Evolutionary conservation across 805 yeast genomes (phyloP).

Genomic region (Monosporozyma servazzii): DNA sequence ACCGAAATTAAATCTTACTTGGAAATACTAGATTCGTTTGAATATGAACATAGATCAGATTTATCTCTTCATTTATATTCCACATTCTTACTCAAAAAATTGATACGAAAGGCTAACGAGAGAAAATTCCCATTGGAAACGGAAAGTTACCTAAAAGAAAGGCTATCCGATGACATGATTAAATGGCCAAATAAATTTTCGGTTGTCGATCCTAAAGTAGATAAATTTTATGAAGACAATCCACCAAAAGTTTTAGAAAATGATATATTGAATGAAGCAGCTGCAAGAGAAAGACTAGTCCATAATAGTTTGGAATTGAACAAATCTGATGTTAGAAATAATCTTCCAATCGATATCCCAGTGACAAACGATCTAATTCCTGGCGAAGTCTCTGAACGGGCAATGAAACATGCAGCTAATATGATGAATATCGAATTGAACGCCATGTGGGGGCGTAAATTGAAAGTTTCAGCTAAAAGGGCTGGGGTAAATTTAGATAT

Average conservation of each 20-base stretch:
- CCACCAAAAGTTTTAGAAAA: neutral
- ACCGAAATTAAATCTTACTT: neutral
- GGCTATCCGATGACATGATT: constrained; percentile 34
- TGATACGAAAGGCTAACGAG: constrained; percentile 22
- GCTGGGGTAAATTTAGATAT: constrained; percentile 15
- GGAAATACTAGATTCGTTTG: constrained; percentile 34
- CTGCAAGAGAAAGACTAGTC: neutral
- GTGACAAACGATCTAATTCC: constrained; percentile 2
- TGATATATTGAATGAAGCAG: neutral
- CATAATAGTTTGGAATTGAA: neutral
- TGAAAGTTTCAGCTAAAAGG: constrained; percentile 13
- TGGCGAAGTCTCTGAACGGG: constrained; percentile 21
- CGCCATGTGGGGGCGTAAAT: constrained; percentile 21
- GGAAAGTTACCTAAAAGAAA: constrained; percentile 33
- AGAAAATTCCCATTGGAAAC: constrained; percentile 27
- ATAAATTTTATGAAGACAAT: constrained; percentile 19
- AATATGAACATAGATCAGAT: constrained; percentile 44
- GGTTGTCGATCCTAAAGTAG: constrained; percentile 24
- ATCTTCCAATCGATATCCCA: neutral
- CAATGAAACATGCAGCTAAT: constrained; percentile 17
- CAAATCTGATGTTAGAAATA: neutral
- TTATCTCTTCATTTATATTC: constrained; percentile 59
- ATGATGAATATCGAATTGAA: constrained; percentile 23
- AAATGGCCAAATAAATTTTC: constrained; percentile 48
- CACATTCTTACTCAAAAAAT: constrained; percentile 32